These are phyloP conservation scores for Gamsiella multidivaricata DNA, from an alignment of 192 early-diverging fungal genomes.

Conservation along the genomic window DNA sequence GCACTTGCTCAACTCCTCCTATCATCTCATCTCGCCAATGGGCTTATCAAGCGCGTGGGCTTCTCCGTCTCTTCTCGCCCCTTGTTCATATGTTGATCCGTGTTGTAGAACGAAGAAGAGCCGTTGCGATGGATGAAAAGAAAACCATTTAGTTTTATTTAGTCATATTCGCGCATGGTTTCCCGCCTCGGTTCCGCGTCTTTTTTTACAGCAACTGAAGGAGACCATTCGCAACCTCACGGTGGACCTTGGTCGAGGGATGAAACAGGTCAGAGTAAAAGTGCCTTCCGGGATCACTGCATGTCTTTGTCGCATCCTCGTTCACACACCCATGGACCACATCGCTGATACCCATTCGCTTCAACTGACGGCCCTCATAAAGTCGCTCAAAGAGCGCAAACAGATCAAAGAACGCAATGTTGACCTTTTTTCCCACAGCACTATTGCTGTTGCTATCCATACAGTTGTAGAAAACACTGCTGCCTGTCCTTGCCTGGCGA, in stretches of 20 bases:
- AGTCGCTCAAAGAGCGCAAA: neutral
- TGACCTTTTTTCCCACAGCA: neutral
- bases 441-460: neutral
- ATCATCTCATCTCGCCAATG: too few relatives aligned
- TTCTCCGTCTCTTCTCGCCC: too few relatives aligned
- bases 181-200: too few relatives aligned
- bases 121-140: too few relatives aligned
- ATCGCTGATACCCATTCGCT: slow-evolving; percentile 25
- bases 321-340: slow-evolving; percentile 31
- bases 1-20: too few relatives aligned
- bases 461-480: slow-evolving; percentile 5
- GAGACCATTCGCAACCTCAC: slow-evolving; percentile 26
- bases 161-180: too few relatives aligned
- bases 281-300: slow-evolving; percentile 10
- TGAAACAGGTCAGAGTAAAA: slow-evolving; percentile 40
- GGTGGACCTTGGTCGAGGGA: slow-evolving; percentile 32
- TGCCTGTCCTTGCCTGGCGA: neutral
- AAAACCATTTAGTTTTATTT: too few relatives aligned
- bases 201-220: neutral
- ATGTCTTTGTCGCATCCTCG: slow-evolving; percentile 3
- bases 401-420: slow-evolving; percentile 40
- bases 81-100: too few relatives aligned
- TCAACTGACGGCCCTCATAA: neutral
- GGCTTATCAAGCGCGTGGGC: too few relatives aligned
- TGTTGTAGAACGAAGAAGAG: too few relatives aligned